These are phyloP conservation scores for Orbilia brochopaga DNA, from an alignment of 2,329 filamentous ascomycete species.

Conservation along the genomic window DNA sequence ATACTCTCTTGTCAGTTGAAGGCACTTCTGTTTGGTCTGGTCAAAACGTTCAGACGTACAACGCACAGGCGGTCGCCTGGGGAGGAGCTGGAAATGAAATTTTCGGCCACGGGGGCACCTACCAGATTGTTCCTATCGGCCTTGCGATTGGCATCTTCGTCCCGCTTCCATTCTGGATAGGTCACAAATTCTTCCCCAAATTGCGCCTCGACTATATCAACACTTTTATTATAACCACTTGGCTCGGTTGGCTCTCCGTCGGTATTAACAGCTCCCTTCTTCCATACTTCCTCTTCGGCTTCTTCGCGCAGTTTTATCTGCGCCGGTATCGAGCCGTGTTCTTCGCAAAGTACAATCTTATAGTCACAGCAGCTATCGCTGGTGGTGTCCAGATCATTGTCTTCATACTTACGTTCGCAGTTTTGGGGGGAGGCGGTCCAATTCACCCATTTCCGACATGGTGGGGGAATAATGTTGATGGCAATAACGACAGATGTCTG, in stretches of 20 bases:
- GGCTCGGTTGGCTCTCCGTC: constrained; percentile 59
- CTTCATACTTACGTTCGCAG: constrained; percentile 60
- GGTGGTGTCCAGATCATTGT: constrained; percentile 59
- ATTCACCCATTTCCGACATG: constrained; percentile 57
- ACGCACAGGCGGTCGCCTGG: constrained; percentile 60
- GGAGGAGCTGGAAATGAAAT: constrained; percentile 59
- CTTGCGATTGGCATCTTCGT: constrained; percentile 60
- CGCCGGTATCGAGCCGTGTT: constrained; percentile 57
- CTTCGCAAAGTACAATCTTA: constrained; percentile 60
- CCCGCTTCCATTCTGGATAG: constrained; percentile 60
- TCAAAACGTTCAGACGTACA: constrained; percentile 61
- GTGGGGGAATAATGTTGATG: constrained; percentile 57
- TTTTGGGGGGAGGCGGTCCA: constrained; percentile 60
- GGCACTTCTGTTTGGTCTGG: constrained; percentile 62
- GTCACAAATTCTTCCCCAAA: constrained; percentile 56
- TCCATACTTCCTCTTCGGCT: constrained; percentile 57
- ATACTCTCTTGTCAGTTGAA: constrained; percentile 59
- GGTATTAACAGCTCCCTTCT: constrained; percentile 59
- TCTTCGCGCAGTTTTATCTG: constrained; percentile 58
- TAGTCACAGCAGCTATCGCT: constrained; percentile 59
- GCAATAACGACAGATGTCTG: constrained; percentile 49
- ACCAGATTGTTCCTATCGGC: constrained; percentile 59
- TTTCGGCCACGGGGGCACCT: constrained; percentile 58
- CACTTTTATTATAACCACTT: constrained; percentile 60
- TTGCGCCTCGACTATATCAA: constrained; percentile 57